Evolutionary conservation across 331 rosid genomes (phyloP).

Genomic region (Phaseolus coccineus): DNA sequence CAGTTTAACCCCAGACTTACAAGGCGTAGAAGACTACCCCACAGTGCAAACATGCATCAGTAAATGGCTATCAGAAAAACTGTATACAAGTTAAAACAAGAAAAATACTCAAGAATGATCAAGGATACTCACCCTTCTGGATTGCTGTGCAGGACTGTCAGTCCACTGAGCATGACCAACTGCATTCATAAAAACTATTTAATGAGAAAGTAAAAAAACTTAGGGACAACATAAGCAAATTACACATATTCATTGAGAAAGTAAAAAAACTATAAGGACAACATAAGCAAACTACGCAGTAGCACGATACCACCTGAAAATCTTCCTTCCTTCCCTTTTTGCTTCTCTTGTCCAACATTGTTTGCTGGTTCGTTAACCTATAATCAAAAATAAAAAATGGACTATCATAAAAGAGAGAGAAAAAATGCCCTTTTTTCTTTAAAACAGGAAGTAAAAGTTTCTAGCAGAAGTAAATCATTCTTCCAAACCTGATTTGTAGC

Average conservation of each 20-base stretch:
- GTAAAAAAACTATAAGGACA: background rate
- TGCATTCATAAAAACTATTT: conserved; percentile 45
- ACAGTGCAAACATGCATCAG: background rate
- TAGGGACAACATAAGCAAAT: conserved; percentile 13
- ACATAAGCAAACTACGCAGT: conserved; percentile 15
- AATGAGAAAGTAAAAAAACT: conserved; percentile 17
- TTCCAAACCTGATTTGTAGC: conserved; percentile 62
- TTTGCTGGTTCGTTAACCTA: conserved; percentile 58
- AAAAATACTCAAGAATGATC: conserved; percentile 33
- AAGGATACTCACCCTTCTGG: conserved; percentile 71
- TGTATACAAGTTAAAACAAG: conserved; percentile 2
- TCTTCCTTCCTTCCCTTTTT: conserved; percentile 45
- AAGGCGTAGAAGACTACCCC: conserved; percentile 21
- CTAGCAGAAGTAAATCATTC: conserved; percentile 40
- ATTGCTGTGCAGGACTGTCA: conserved; percentile 56
- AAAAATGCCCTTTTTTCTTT: background rate
- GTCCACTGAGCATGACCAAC: conserved; percentile 52
- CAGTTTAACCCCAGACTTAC: conserved; percentile 9
- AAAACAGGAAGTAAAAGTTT: conserved; percentile 7
- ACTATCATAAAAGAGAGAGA: conserved; percentile 33
- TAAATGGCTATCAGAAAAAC: background rate
- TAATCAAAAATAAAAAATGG: conserved; percentile 31
- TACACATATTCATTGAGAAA: background rate
- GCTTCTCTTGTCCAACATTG: conserved; percentile 55
- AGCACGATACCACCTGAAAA: conserved; percentile 59